Evolutionary conservation across 2,329 filamentous ascomycete genomes (phyloP).

Genomic region (Fusarium decemcellulare): DNA sequence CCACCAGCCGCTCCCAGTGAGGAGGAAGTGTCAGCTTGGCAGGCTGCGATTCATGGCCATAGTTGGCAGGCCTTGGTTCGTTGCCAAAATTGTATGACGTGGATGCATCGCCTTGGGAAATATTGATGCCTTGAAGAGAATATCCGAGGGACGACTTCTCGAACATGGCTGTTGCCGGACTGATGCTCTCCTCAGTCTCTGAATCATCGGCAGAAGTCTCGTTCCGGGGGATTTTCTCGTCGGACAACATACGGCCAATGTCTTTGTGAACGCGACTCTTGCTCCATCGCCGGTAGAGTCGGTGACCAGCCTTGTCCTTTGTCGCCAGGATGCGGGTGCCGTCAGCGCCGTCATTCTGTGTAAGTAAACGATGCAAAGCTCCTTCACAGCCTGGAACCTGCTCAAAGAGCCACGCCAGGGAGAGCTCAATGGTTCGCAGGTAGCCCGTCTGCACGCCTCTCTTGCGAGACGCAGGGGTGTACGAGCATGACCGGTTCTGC

Average conservation of each 20-base stretch:
- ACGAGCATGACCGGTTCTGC: slow-evolving; percentile 77
- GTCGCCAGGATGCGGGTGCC: slow-evolving; percentile 61
- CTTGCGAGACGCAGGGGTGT: slow-evolving; percentile 81
- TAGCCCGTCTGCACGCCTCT: slow-evolving; percentile 86
- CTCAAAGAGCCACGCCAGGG: slow-evolving; percentile 76
- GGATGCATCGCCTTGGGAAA: slow-evolving; percentile 23
- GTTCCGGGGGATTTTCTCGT: slow-evolving; percentile 51
- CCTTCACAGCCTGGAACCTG: slow-evolving; percentile 72
- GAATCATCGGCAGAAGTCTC: slow-evolving; percentile 55
- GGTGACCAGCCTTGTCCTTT: slow-evolving; percentile 68
- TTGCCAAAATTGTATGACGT: slow-evolving; percentile 18
- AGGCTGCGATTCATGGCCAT: slow-evolving; percentile 14
- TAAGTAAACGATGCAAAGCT: slow-evolving; percentile 68
- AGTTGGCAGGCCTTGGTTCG: too few species aligned
- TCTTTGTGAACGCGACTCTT: slow-evolving; percentile 73
- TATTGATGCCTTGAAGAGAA: slow-evolving; percentile 28
- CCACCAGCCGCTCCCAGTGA: slow-evolving; percentile 73
- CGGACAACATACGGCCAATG: slow-evolving; percentile 73
- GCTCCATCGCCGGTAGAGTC: slow-evolving; percentile 73
- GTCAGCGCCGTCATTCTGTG: slow-evolving; percentile 58
- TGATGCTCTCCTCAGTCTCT: slow-evolving; percentile 48
- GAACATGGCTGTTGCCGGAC: slow-evolving; percentile 36
- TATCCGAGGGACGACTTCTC: slow-evolving; percentile 41
- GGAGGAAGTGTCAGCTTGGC: slow-evolving; percentile 59
- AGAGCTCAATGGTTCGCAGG: slow-evolving; percentile 79